Conservation (phyloP, 805 yeast genomes). For the Saturnispora serradocipensis region DNA sequence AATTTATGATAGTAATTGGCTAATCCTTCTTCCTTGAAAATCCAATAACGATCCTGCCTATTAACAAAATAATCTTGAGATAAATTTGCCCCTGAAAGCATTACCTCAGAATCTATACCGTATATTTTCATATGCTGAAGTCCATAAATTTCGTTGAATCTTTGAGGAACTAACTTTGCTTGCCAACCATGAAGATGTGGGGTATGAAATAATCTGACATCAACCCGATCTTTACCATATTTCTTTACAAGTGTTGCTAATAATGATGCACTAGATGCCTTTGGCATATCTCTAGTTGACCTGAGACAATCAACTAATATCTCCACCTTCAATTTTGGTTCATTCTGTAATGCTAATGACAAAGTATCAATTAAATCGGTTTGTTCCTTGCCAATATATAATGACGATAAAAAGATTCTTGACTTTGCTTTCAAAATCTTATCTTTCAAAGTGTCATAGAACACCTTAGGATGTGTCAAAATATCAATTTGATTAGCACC, state of each 20-base stretch:
- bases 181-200: slow-evolving; percentile 70
- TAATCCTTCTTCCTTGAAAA: slow-evolving; percentile 48
- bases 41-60: slow-evolving; percentile 87
- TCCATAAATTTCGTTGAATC: slow-evolving; percentile 88
- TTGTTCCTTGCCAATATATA: slow-evolving; percentile 81
- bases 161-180: slow-evolving; percentile 58
- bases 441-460: slow-evolving; percentile 53
- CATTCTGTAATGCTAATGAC: slow-evolving; percentile 46
- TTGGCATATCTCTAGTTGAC: slow-evolving; percentile 89
- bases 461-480: slow-evolving; percentile 57
- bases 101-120: slow-evolving; percentile 86
- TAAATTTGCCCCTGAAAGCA: slow-evolving; percentile 85
- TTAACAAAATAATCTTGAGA: slow-evolving; percentile 88
- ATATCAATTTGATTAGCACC: slow-evolving; percentile 49
- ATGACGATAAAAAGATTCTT: slow-evolving; percentile 72
- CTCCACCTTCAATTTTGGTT: slow-evolving; percentile 55
- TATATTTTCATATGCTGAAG: slow-evolving; percentile 96
- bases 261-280: slow-evolving; percentile 65
- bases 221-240: slow-evolving; percentile 59
- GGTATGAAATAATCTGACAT: slow-evolving; percentile 79
- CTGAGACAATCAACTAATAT: slow-evolving; percentile 81
- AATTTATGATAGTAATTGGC: slow-evolving; percentile 69
- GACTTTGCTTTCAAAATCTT: slow-evolving; percentile 55
- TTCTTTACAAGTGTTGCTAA: slow-evolving; percentile 56
- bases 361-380: slow-evolving; percentile 62